phyloP scores from a whole-genome alignment of 2,329 filamentous ascomycete species.

The Beauveria medogensis region DNA sequence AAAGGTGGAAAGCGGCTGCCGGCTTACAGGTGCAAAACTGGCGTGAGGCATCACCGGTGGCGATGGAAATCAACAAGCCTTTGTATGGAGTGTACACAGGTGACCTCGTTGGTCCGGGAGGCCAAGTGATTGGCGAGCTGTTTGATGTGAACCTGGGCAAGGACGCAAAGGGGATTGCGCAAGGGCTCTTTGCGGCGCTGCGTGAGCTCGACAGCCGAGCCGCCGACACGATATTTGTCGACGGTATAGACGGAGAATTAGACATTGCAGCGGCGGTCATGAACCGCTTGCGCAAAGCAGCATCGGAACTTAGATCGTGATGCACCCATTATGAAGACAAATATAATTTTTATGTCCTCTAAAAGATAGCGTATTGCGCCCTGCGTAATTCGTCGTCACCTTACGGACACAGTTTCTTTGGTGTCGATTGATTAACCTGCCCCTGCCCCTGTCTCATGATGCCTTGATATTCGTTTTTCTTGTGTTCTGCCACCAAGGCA shows the following conservation, averaged over 20 bases:
- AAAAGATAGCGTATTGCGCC: background rate
- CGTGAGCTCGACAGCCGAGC: constrained; percentile 73
- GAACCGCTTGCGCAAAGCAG: constrained; percentile 75
- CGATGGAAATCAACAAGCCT: constrained; percentile 20
- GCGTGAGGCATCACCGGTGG: constrained; percentile 18
- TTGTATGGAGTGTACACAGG: constrained; percentile 34
- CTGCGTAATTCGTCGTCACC: background rate
- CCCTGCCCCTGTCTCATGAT: background rate
- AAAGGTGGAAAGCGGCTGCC: constrained; percentile 40
- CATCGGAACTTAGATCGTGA: constrained; percentile 49
- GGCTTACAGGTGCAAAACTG: constrained; percentile 26
- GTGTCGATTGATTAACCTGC: background rate
- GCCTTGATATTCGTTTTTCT: constrained; percentile 2
- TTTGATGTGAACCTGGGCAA: constrained; percentile 68
- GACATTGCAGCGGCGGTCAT: constrained; percentile 82
- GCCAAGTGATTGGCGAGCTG: constrained; percentile 31
- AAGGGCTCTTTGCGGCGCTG: constrained; percentile 80
- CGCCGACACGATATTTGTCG: constrained; percentile 81
- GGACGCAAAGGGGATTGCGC: constrained; percentile 66
- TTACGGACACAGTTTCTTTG: background rate
- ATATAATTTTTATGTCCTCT: constrained; percentile 16
- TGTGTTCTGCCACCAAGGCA: background rate
- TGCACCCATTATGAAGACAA: constrained; percentile 22
- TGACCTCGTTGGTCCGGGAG: constrained; percentile 26
- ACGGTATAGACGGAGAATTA: constrained; percentile 72